Percentiles rank a stretch among this genome's conserved stretches.
Conservation (phyloP, 2,329 filamentous ascomycete species). For the Hypoxylon sp. region DNA sequence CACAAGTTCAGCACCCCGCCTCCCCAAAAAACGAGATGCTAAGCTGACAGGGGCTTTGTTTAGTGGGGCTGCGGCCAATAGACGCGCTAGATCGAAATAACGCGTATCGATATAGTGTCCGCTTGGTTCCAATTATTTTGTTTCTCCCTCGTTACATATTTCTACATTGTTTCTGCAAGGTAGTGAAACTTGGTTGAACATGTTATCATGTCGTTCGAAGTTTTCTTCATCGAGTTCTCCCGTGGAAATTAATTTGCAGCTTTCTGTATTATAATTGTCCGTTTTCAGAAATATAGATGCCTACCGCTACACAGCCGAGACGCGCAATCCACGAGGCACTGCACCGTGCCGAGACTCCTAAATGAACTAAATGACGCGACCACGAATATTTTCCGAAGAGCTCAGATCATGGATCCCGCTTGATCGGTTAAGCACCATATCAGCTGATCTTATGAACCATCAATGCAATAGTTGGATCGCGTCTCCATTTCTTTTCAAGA, state of each 20-base stretch:
- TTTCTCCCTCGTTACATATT: conserved; percentile 16
- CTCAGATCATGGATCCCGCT: conserved; percentile 35
- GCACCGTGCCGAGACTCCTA: conserved; percentile 43
- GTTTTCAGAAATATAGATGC: conserved; percentile 43
- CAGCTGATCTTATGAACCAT: conserved; percentile 28
- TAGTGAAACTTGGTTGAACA: not conserved
- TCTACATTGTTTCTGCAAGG: conserved; percentile 9
- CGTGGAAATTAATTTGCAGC: conserved; percentile 8
- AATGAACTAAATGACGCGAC: conserved; percentile 38
- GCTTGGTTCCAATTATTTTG: conserved; percentile 18
- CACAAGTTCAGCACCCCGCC: conserved; percentile 31
- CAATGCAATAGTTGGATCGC: not conserved
- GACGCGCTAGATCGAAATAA: conserved; percentile 21
- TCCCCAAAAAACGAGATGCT: conserved; percentile 30
- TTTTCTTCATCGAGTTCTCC: not conserved
- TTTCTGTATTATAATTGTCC: conserved; percentile 12
- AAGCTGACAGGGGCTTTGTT: conserved; percentile 50
- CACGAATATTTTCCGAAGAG: conserved; percentile 35
- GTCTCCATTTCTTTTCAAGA: conserved; percentile 1
- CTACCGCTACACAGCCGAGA: conserved; percentile 38
- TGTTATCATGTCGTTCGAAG: conserved; percentile 12
- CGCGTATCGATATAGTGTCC: conserved; percentile 26
- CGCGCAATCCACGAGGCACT: conserved; percentile 50
- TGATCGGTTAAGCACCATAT: conserved; percentile 32
- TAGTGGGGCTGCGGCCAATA: conserved; percentile 50